A percentile compares a stretch with the other conserved stretches of the same genome.
phyloP scores from a whole-genome alignment of 106 monocot species.

The Gastrodia elata region DNA sequence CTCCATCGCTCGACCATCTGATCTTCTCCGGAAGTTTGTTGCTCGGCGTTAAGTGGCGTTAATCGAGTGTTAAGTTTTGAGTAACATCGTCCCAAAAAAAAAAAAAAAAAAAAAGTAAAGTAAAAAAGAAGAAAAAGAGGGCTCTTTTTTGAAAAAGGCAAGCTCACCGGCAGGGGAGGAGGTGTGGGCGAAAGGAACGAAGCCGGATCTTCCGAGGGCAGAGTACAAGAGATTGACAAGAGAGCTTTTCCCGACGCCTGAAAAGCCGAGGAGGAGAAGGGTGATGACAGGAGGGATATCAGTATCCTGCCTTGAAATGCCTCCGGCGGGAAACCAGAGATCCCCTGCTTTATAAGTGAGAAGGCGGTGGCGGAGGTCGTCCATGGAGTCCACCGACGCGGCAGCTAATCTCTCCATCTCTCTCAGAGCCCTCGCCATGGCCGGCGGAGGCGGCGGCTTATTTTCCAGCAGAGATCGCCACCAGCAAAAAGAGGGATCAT shows the following conservation, averaged over 20 bases:
- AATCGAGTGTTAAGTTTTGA: no score
- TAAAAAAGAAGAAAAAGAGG: neutral
- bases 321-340: slow-evolving; percentile 57
- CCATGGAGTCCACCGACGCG: slow-evolving; percentile 35
- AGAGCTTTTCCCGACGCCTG: slow-evolving; percentile 45
- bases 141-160: neutral
- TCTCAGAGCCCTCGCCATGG: slow-evolving; percentile 21
- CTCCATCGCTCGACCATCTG: no score
- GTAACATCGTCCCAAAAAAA: no score
- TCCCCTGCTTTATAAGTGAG: slow-evolving; percentile 42
- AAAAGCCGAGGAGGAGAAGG: slow-evolving; percentile 32
- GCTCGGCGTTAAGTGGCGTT: no score
- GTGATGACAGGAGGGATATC: slow-evolving; percentile 45
- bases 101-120: neutral
- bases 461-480: slow-evolving; percentile 36
- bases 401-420: slow-evolving; percentile 52
- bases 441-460: neutral
- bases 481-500: slow-evolving; percentile 26
- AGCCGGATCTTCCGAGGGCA: slow-evolving; percentile 46
- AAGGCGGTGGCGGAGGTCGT: slow-evolving; percentile 48
- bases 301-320: slow-evolving; percentile 30
- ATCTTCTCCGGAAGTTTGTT: no score
- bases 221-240: slow-evolving; percentile 56
- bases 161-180: slow-evolving; percentile 19
- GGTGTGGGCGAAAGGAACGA: slow-evolving; percentile 48